phyloP scores from a whole-genome alignment of 2,329 filamentous ascomycete species.

The Leptographium lundbergii region DNA sequence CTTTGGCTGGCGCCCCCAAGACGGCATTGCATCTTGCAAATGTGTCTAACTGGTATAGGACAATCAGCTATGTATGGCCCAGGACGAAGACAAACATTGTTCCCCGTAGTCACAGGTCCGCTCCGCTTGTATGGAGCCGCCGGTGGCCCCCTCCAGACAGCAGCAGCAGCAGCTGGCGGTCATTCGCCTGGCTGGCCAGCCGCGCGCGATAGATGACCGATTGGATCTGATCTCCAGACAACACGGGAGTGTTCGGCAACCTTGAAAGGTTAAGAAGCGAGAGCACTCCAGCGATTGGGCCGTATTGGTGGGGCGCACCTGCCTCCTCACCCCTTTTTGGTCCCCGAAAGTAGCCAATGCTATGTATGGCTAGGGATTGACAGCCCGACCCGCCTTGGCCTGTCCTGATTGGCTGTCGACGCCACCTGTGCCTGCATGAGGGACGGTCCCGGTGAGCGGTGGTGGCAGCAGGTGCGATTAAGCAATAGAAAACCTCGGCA shows the following conservation, averaged over 20 bases:
- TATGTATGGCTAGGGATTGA: slow-evolving; percentile 1
- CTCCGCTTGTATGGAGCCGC: too few species aligned
- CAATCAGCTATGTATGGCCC: not conserved
- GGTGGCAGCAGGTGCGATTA: not conserved
- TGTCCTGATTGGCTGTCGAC: slow-evolving; percentile 7
- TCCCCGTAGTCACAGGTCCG: too few species aligned
- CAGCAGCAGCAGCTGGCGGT: not conserved
- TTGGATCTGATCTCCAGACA: not conserved
- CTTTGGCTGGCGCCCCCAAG: not conserved
- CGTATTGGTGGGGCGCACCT: not conserved
- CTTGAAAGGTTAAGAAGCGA: not conserved
- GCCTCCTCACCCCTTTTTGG: slow-evolving; percentile 5
- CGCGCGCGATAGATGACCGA: not conserved
- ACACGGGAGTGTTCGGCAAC: not conserved
- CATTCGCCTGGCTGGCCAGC: not conserved
- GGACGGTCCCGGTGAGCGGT: slow-evolving; percentile 2
- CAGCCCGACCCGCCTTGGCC: slow-evolving; percentile 4
- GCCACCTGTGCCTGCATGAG: slow-evolving; percentile 12
- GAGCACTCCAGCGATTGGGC: not conserved
- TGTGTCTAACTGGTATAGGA: not conserved
- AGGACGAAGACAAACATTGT: too few species aligned
- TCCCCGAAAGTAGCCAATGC: slow-evolving; percentile 2
- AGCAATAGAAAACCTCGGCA: not conserved
- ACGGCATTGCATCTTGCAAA: not conserved
- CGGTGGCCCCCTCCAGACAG: too few species aligned